These are phyloP conservation scores for Phaseolus coccineus DNA, from an alignment of 331 rosid species.

Conservation along the genomic window DNA sequence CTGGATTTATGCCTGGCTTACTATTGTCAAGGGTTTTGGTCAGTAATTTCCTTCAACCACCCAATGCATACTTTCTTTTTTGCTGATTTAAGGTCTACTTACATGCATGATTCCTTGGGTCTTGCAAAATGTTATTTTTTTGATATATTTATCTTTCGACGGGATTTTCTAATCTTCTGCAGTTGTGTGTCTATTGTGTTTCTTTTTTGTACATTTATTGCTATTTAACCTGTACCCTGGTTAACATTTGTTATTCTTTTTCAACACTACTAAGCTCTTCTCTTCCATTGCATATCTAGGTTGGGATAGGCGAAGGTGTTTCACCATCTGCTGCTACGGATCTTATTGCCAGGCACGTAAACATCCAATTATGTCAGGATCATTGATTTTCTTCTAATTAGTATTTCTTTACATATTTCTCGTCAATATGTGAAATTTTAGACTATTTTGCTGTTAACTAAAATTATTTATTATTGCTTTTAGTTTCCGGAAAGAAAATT, in stretches of 20 bases:
- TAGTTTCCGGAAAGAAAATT: constrained; percentile 14
- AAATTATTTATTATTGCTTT: neutral
- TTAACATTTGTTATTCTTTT: constrained; percentile 38
- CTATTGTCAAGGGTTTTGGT: constrained; percentile 86
- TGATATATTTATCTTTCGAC: constrained; percentile 20
- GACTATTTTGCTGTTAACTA: neutral
- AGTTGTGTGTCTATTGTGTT: neutral
- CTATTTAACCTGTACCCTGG: neutral
- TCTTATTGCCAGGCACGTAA: constrained; percentile 96
- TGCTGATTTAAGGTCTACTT: constrained; percentile 21
- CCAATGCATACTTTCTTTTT: neutral
- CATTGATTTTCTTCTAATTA: constrained; percentile 25
- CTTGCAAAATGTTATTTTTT: constrained; percentile 17
- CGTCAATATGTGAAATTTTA: constrained; percentile 24
- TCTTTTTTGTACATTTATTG: neutral
- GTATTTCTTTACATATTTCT: neutral
- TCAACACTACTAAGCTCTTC: constrained; percentile 40
- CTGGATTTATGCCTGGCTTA: constrained; percentile 90
- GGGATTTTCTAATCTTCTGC: constrained; percentile 31
- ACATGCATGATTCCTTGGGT: constrained; percentile 15
- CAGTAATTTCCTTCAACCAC: constrained; percentile 26
- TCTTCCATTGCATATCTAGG: constrained; percentile 60
- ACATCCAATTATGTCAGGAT: constrained; percentile 36
- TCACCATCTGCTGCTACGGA: constrained; percentile 99
- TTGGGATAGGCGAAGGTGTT: constrained; percentile 99